Evolutionary conservation across 345 rosid species (phyloP), one percentile per base, ranked within the genome.

Genomic region (Excoecaria cochinchinensis): DNA sequence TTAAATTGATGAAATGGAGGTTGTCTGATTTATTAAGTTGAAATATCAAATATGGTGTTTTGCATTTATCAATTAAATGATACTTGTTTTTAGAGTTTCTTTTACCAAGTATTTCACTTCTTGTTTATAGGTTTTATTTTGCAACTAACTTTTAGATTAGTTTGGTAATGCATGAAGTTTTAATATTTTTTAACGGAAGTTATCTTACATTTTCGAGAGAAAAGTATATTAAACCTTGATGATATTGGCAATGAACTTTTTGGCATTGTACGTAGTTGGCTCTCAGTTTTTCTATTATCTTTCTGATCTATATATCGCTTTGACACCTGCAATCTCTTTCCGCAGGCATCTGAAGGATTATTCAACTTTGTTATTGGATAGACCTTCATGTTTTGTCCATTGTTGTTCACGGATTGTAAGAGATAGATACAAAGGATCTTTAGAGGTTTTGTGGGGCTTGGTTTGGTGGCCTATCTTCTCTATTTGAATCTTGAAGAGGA

Each of bases 381-480:
- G 99, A 95, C 98, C 8, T 89, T 95, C 80, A 88, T 95, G 99
- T 93, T 92, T 83, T 97, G 98, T 77, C 99, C 98, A 1, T 78
- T 93, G 81, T 80, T 95, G 57, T 95, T 88, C 86, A 91, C 99
- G 2, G 99, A 95, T 83, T 24, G 79, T 1, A 90, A 84, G 86
- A 79, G 87, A 91, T 78, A 82, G 95, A 73, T 95, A 80, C 90
- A 86, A 78, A 78, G 84, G 92, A 63, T 95, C 96, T 48, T 81
- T 95, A 62, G 99, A 90, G 21, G 40, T 87, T 73, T 75, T 92
- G 62, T 95, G 99, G 98, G 85, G 93, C 55, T 78, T 88, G 99
- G 99, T 73, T 86, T 95, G 70, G 60, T 84, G 76, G 75, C 85
- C 42, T 91, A 93, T 78, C 91, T 91, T 73, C 83, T 91, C 73